Percentiles rank a stretch among this genome's conserved stretches.
Conservation (phyloP, 2,329 filamentous ascomycete genomes). For the Nothomitra cinnamomea region DNA sequence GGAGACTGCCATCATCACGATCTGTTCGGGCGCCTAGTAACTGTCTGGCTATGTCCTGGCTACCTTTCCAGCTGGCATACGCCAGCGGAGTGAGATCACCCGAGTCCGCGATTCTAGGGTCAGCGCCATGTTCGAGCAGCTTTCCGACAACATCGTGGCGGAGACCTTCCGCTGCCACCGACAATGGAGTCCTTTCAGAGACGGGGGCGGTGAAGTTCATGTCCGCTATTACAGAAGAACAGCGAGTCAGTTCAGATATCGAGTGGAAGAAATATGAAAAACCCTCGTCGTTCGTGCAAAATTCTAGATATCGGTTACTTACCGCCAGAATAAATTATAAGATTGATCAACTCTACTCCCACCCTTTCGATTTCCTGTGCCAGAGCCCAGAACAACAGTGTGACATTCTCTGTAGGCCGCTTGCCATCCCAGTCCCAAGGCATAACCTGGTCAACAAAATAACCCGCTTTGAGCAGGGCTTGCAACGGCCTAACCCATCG, state of each 20-base stretch:
- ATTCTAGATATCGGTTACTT: no score
- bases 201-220: no score
- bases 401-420: conserved; percentile 36
- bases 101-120: conserved; percentile 40
- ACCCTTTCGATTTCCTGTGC: conserved; percentile 35
- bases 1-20: conserved; percentile 47
- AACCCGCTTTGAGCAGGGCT: conserved; percentile 38
- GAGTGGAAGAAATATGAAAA: no score
- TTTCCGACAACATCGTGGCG: conserved; percentile 39
- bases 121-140: conserved; percentile 40
- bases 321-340: no score
- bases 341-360: no score
- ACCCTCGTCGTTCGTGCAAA: no score
- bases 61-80: conserved; percentile 18
- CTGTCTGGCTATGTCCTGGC: conserved; percentile 30
- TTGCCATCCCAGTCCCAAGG: conserved; percentile 26
- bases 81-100: conserved; percentile 41
- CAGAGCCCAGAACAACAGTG: conserved; percentile 43
- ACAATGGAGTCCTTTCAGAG: no score
- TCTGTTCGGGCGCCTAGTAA: conserved; percentile 39
- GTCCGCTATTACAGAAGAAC: no score
- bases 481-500: conserved; percentile 35
- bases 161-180: conserved; percentile 29
- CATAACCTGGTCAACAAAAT: conserved; percentile 39
- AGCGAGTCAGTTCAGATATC: no score